Evolutionary conservation across 2,329 filamentous ascomycete species (phyloP), one percentile per base, ranked within the genome.

Genomic region (Balansia obtecta): DNA sequence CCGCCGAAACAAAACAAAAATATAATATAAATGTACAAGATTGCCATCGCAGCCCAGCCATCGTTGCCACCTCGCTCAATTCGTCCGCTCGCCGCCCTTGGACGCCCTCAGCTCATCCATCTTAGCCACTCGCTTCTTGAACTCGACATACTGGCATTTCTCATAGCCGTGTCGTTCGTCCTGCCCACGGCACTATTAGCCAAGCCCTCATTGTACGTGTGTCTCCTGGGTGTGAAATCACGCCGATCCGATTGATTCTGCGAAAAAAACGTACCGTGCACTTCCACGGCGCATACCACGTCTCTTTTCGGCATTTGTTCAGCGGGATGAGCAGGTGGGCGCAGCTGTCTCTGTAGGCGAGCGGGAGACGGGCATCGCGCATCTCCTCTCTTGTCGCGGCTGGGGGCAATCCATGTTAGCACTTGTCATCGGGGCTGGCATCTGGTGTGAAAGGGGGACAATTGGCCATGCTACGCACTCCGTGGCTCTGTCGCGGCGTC

Each of bases 131-230:
- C 93, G 83, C 79, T 91, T 88, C 82, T 95, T 95, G 78, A 98
- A 98, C 69, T 97, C 93, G 57, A 86, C 86, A 71, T 98, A 98
- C 66, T 98, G 93, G 80, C 93, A 98, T 71, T 97, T 97, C 69
- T 98, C 93, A 77, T 98, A 98, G 64, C 83, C 85, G 73, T 98
- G 93, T 75, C 93, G 79, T 77, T 98, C 93, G 68, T 89, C 83
- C 93, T 97, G 65, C 53, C 52, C 38, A 12, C 34, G 15, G 4
- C 33, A 4, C 41, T 13, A 46, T 51, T 20, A 48, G 49, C 50
- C 50, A 49, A 5, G n/a, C n/a, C n/a, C n/a, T n/a, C n/a, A n/a
- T n/a, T n/a, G n/a, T n/a, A n/a, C n/a, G n/a, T n/a, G n/a, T n/a
- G n/a, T n/a, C n/a, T n/a, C n/a, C n/a, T 22, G 20, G 20, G 20